A percentile compares a stretch with the other conserved stretches of the same genome.
phyloP scores from a whole-genome alignment of 192 early-diverging fungal genomes.

The Rhizoclosmatium globosum region DNA sequence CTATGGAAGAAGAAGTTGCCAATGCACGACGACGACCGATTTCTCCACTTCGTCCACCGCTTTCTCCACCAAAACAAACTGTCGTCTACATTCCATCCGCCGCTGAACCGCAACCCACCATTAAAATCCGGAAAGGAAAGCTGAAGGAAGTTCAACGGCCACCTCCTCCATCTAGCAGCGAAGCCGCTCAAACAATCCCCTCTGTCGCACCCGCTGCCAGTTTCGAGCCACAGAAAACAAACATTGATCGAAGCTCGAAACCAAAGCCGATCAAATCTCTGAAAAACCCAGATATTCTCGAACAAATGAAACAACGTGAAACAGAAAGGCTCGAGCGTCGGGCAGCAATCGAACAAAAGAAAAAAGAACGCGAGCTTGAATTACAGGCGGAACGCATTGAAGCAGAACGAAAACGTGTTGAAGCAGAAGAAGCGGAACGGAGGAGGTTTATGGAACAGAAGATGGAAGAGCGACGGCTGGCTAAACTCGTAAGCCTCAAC shows the following conservation, averaged over 20 bases:
- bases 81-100: neutral
- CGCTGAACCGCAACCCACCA: neutral
- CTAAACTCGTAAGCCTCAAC: neutral
- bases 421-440: conserved; percentile 3
- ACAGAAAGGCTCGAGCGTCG: conserved; percentile 8
- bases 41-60: neutral
- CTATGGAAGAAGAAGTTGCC: neutral
- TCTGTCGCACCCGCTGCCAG: neutral
- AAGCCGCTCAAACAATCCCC: neutral
- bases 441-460: conserved; percentile 8
- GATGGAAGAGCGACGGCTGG: conserved; percentile 11
- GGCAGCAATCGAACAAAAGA: conserved; percentile 9
- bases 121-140: conserved; percentile 10
- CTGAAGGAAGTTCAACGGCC: neutral
- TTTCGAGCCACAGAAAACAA: neutral
- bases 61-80: neutral
- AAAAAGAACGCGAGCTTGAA: neutral
- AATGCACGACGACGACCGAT: neutral
- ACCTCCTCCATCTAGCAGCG: neutral
- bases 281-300: conserved; percentile 12
- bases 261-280: conserved; percentile 16
- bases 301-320: conserved; percentile 23
- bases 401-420: neutral
- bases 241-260: neutral
- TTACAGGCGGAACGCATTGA: neutral